Evolutionary conservation across 169 alveolate species (phyloP).

Genomic region (Hammondia hammondi): DNA sequence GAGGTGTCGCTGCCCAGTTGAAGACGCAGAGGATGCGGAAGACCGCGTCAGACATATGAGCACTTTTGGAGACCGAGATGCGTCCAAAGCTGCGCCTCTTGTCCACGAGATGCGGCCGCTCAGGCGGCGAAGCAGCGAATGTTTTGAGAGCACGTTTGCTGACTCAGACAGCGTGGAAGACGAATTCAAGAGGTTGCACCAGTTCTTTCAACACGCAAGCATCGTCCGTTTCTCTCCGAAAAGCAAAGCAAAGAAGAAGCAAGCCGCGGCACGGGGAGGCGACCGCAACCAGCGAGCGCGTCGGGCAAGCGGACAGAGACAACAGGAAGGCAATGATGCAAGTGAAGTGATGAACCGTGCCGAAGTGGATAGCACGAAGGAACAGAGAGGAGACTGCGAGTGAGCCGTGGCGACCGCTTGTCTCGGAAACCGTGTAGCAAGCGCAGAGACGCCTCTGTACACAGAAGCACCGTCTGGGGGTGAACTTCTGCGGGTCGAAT

Average conservation of each 20-base stretch:
- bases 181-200: neutral
- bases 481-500: neutral
- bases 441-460: neutral
- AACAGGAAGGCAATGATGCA: neutral
- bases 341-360: neutral
- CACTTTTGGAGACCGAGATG: neutral
- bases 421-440: neutral
- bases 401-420: neutral
- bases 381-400: slow-evolving; percentile 40
- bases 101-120: no score
- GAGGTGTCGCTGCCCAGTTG: neutral
- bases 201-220: neutral
- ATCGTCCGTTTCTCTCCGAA: neutral
- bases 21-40: neutral
- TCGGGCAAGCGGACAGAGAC: neutral
- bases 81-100: no score
- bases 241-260: slow-evolving; percentile 18
- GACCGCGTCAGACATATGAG: neutral
- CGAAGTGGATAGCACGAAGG: neutral
- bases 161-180: neutral
- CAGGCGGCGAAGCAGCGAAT: no score
- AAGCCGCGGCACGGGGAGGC: neutral
- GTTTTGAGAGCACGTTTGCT: no score
- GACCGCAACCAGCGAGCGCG: neutral
- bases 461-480: neutral